A percentile compares a stretch with the other conserved stretches of the same genome.
These are phyloP conservation scores for Solanum tarapatanum DNA, from an alignment of 257 asterid genomes.

Conservation along the genomic window DNA sequence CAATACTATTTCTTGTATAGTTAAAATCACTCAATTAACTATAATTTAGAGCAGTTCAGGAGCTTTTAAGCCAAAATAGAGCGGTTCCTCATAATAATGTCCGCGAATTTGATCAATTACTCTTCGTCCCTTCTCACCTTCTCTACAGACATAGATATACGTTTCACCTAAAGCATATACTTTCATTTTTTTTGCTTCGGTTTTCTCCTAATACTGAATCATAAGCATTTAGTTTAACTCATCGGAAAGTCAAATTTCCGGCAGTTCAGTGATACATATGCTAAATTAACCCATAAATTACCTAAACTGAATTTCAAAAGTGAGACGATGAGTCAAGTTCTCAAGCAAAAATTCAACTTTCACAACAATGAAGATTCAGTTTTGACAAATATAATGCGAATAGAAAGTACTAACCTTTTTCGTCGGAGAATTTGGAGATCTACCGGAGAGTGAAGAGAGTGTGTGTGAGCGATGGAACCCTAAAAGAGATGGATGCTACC, in stretches of 20 bases:
- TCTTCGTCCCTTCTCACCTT: not conserved
- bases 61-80: not conserved
- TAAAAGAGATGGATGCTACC: not conserved
- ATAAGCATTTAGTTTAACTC: not conserved
- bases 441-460: not conserved
- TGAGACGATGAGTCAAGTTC: not conserved
- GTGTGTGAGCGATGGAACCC: not conserved
- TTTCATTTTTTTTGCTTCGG: not conserved
- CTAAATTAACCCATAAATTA: not conserved
- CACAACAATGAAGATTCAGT: not conserved
- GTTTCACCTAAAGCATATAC: not conserved
- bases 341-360: not conserved
- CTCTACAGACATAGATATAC: not conserved
- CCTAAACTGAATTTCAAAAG: not conserved
- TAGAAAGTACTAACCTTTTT: not conserved
- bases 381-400: not conserved
- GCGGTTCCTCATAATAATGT: not conserved
- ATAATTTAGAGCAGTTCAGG: not conserved
- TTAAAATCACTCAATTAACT: too few relatives aligned
- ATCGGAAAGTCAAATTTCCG: not conserved
- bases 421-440: not conserved
- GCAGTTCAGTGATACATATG: not conserved
- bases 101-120: not conserved
- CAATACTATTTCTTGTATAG: not conserved
- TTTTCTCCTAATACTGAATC: not conserved